These are phyloP conservation scores for Boletellus sp. DNA, from an alignment of 768 basidiomycete genomes.

Conservation along the genomic window DNA sequence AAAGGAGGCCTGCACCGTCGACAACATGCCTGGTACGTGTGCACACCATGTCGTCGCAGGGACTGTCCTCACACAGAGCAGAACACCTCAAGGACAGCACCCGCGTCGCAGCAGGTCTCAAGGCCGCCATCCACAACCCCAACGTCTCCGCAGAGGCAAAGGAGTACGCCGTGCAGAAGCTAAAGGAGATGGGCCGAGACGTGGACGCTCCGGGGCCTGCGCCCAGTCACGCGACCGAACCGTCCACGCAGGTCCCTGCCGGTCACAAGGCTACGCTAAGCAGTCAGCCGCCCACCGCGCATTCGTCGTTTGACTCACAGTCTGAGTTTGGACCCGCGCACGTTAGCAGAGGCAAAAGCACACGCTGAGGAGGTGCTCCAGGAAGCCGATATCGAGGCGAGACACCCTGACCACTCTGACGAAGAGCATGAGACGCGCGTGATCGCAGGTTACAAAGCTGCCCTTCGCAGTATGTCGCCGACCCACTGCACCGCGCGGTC, in stretches of 20 bases:
- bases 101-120: conserved; percentile 53
- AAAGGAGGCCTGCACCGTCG: not conserved
- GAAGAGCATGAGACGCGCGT: conserved; percentile 46
- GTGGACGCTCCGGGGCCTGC: conserved; percentile 1
- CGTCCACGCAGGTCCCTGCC: conserved; percentile 30
- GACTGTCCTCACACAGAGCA: not conserved
- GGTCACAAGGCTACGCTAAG: conserved; percentile 50
- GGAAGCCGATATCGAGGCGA: conserved; percentile 39
- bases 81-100: conserved; percentile 38
- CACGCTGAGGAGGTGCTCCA: conserved; percentile 53
- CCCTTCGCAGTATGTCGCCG: conserved; percentile 41
- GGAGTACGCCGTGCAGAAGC: conserved; percentile 41
- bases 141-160: conserved; percentile 55
- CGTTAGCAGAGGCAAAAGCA: conserved; percentile 47
- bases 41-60: not conserved
- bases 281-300: conserved; percentile 27
- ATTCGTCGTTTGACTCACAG: not conserved
- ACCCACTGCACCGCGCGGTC: too few species aligned
- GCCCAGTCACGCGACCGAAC: not conserved
- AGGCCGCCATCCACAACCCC: conserved; percentile 57
- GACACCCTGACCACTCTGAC: conserved; percentile 26
- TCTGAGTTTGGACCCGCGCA: conserved; percentile 36
- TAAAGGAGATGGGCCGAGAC: conserved; percentile 39
- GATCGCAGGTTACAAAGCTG: conserved; percentile 55
- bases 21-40: conserved; percentile 16